These are phyloP conservation scores for Trypanosoma rangeli DNA, from an alignment of 208 protist species.

Conservation along the genomic window DNA sequence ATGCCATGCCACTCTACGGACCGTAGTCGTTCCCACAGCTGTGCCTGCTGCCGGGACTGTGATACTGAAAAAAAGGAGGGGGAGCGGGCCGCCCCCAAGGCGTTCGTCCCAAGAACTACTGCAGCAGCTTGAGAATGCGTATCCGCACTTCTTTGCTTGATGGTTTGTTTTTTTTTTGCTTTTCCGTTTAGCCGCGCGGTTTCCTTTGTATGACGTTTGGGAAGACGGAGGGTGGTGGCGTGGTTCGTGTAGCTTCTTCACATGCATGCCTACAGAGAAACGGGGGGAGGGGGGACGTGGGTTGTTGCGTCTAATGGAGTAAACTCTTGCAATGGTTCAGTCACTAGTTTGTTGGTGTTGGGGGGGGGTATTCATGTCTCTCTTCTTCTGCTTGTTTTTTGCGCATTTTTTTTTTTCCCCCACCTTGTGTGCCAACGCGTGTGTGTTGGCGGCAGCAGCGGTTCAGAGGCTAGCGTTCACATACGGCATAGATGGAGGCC, in stretches of 20 bases:
- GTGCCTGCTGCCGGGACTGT: not conserved
- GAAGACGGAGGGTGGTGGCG: not conserved
- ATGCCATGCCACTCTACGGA: not conserved
- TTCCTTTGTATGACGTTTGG: not conserved
- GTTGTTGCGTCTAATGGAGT: not conserved
- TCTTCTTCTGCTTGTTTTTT: conserved; percentile 11
- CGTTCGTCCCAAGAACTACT: conserved; percentile 14
- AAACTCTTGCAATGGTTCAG: not conserved
- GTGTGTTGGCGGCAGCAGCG: not conserved
- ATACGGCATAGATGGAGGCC: not conserved
- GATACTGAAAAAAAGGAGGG: not conserved
- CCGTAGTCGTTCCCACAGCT: not conserved
- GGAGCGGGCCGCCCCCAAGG: not conserved
- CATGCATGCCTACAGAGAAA: not conserved
- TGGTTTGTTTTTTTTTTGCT: conserved; percentile 9
- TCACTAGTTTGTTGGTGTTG: not conserved
- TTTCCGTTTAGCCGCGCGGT: conserved; percentile 16
- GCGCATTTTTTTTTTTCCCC: not conserved
- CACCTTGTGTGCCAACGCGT: not conserved
- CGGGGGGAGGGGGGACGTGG: not conserved
- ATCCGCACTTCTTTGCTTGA: conserved; percentile 23
- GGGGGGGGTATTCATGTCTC: not conserved
- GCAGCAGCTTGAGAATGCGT: conserved; percentile 16
- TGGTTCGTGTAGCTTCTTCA: not conserved
- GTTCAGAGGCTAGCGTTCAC: conserved; percentile 2